Conservation (phyloP, 345 rosid species). For the Pugionium cornutum region DNA sequence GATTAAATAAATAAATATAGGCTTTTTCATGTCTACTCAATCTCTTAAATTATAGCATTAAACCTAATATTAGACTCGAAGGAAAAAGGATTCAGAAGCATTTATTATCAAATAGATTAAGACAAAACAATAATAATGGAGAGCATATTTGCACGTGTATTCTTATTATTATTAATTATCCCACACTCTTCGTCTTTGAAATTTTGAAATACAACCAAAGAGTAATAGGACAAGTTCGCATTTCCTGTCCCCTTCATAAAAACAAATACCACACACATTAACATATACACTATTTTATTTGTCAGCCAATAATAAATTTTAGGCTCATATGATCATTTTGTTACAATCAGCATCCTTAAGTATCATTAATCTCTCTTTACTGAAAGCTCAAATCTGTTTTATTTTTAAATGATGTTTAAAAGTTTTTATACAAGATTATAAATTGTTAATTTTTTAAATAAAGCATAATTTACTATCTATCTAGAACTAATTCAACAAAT, state of each 20-base stretch:
- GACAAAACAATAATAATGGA: neutral
- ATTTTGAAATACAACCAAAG: slow-evolving; percentile 4
- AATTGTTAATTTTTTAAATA: too few relatives aligned
- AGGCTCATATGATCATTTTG: neutral
- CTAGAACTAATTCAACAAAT: too few relatives aligned
- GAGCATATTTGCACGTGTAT: slow-evolving; percentile 42
- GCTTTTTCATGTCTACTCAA: slow-evolving; percentile 38
- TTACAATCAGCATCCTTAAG: neutral
- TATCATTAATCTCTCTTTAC: neutral
- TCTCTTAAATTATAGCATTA: slow-evolving; percentile 26
- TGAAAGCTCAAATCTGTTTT: neutral
- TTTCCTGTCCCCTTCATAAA: slow-evolving; percentile 34
- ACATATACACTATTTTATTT: slow-evolving; percentile 20
- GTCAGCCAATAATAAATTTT: slow-evolving; percentile 8
- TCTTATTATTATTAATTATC: slow-evolving; percentile 24
- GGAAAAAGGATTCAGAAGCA: slow-evolving; percentile 18
- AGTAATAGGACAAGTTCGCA: slow-evolving; percentile 32
- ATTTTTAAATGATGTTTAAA: too few relatives aligned
- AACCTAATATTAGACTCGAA: slow-evolving; percentile 14
- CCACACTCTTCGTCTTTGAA: neutral
- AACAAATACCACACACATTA: slow-evolving; percentile 27
- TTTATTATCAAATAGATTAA: slow-evolving; percentile 24
- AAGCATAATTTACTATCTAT: too few relatives aligned
- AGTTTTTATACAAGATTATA: too few relatives aligned
- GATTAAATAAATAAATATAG: slow-evolving; percentile 15